A percentile compares a stretch with the other conserved stretches of the same genome.
phyloP scores from a whole-genome alignment of 2,329 filamentous ascomycete species.

The Peltaster fructicola region DNA sequence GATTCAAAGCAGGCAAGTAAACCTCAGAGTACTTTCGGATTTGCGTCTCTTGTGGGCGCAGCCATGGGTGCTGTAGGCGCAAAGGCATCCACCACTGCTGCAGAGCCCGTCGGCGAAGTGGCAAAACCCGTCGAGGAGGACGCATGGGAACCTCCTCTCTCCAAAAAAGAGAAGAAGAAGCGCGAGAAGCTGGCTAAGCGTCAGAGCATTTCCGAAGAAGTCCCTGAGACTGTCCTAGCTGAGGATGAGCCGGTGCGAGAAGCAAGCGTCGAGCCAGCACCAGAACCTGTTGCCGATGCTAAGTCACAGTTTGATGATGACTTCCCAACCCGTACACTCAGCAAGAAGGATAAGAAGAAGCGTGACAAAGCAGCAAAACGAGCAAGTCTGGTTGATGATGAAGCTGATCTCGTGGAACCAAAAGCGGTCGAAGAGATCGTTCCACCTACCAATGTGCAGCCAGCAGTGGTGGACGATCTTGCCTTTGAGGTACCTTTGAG shows the following conservation, averaged over 20 bases:
- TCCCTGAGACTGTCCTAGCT: too few species aligned
- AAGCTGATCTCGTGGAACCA: not conserved
- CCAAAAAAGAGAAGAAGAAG: conserved; percentile 23
- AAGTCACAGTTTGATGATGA: too few species aligned
- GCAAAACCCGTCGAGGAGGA: conserved; percentile 14
- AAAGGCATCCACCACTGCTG: conserved; percentile 4
- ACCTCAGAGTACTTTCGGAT: too few species aligned
- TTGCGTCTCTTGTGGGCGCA: conserved; percentile 1
- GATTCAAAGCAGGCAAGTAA: too few species aligned
- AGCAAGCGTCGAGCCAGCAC: too few species aligned
- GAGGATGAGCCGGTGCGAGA: too few species aligned
- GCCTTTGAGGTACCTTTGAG: conserved; percentile 20
- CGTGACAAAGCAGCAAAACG: conserved; percentile 5
- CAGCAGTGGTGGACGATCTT: conserved; percentile 3
- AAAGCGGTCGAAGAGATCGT: not conserved
- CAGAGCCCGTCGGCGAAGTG: conserved; percentile 3
- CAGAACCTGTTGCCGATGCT: too few species aligned
- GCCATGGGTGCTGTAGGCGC: too few species aligned
- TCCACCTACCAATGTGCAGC: not conserved
- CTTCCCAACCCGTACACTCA: too few species aligned
- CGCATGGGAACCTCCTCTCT: conserved; percentile 16
- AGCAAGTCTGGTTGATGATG: conserved; percentile 2
- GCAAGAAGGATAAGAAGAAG: conserved; percentile 20
- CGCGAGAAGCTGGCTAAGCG: conserved; percentile 7
- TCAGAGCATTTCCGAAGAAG: too few species aligned